These are phyloP conservation scores for Dryas integrifolia DNA, from an alignment of 331 rosid genomes.

Conservation along the genomic window DNA sequence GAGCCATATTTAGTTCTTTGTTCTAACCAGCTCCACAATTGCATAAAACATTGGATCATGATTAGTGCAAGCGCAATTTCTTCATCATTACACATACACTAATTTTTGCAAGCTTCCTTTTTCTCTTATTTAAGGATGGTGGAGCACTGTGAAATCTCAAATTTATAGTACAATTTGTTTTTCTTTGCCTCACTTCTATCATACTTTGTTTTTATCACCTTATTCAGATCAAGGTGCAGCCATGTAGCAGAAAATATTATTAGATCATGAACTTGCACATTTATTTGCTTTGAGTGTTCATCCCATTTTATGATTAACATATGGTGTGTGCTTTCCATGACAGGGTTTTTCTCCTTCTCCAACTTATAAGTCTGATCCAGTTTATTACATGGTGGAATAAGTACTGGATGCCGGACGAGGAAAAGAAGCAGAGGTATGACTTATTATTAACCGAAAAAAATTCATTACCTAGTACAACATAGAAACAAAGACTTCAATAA, in stretches of 20 bases:
- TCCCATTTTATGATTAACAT: not conserved
- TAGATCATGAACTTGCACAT: not conserved
- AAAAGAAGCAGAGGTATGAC: constrained; percentile 58
- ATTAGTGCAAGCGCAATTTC: too few species aligned
- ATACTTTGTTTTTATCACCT: not conserved
- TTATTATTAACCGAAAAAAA: not conserved
- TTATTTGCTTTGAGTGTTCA: not conserved
- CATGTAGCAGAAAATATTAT: not conserved
- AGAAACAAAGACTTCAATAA: not conserved
- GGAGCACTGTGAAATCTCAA: not conserved
- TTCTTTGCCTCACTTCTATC: not conserved
- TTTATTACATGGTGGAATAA: constrained; percentile 87
- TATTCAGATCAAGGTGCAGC: not conserved
- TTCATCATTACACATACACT: too few species aligned
- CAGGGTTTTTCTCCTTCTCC: constrained; percentile 75
- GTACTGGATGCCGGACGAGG: constrained; percentile 72
- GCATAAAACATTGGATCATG: too few species aligned
- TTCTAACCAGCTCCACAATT: not conserved
- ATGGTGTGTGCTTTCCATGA: not conserved
- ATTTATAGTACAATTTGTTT: not conserved
- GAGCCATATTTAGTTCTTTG: not conserved
- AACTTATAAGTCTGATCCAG: constrained; percentile 75
- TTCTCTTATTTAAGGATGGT: not conserved
- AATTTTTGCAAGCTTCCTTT: too few species aligned
- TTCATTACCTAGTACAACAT: not conserved